phyloP scores from a whole-genome alignment of 306 rosid genomes.

The Acacia acuminata region DNA sequence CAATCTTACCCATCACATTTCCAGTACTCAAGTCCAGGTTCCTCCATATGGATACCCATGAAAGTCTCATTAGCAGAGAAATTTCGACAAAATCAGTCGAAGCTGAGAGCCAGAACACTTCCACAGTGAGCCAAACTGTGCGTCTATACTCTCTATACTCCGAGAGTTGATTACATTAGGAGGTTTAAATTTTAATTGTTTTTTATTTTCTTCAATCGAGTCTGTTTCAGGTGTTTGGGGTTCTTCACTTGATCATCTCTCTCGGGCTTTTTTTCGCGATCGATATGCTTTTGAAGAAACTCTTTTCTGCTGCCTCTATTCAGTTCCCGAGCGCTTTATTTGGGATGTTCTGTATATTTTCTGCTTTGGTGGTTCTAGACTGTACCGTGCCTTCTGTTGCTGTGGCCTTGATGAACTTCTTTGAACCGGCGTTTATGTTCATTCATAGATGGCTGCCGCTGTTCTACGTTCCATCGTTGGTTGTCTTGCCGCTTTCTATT shows the following conservation, averaged over 20 bases:
- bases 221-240: constrained; percentile 52
- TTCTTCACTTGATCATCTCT: constrained; percentile 67
- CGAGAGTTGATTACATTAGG: neutral
- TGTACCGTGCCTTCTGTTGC: constrained; percentile 71
- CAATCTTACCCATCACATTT: neutral
- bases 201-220: neutral
- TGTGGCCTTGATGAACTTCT: constrained; percentile 64
- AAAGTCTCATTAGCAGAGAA: constrained; percentile 31
- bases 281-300: constrained; percentile 63
- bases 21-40: constrained; percentile 32
- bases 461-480: constrained; percentile 91
- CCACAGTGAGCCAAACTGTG: constrained; percentile 56
- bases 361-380: constrained; percentile 67
- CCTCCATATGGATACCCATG: constrained; percentile 44
- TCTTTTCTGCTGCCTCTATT: constrained; percentile 77
- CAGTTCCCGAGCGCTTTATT: constrained; percentile 93
- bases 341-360: constrained; percentile 95
- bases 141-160: constrained; percentile 2
- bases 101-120: constrained; percentile 47
- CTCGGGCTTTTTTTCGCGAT: constrained; percentile 67
- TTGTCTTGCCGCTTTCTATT: constrained; percentile 80
- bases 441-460: constrained; percentile 96
- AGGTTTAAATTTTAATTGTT: neutral
- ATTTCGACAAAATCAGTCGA: constrained; percentile 46
- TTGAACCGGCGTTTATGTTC: constrained; percentile 82